phyloP scores from a whole-genome alignment of 352 stramenopile species.

The Pilasporangium apinafurcum region DNA sequence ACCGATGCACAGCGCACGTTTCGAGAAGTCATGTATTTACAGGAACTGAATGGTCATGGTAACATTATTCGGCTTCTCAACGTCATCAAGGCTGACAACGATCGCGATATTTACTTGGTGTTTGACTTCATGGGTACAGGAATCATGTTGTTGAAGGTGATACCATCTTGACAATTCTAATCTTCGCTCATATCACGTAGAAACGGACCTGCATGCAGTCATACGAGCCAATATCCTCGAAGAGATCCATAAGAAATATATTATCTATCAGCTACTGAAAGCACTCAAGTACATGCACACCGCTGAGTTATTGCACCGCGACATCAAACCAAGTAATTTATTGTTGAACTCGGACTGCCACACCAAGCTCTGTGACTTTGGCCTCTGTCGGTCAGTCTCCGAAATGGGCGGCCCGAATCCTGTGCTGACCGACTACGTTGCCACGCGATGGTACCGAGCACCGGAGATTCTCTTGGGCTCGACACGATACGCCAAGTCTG shows the following conservation, averaged over 20 bases:
- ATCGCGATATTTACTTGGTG: conserved; percentile 95
- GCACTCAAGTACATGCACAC: conserved; percentile 96
- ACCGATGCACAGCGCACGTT: conserved; percentile 95
- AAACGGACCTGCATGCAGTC: conserved; percentile 94
- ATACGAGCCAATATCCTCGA: conserved; percentile 94
- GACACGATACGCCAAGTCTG: conserved; percentile 89
- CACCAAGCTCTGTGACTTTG: conserved; percentile 96
- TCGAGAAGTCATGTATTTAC: conserved; percentile 95
- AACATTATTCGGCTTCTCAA: conserved; percentile 94
- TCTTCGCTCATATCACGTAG: conserved; percentile 25
- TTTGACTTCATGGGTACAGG: conserved; percentile 94
- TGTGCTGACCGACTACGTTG: conserved; percentile 95
- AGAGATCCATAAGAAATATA: conserved; percentile 97
- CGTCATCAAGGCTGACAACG: conserved; percentile 94
- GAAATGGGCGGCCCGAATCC: conserved; percentile 76
- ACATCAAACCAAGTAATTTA: conserved; percentile 97
- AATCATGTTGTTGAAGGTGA: background rate
- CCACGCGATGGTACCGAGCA: conserved; percentile 93
- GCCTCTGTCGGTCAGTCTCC: conserved; percentile 89
- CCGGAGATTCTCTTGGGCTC: conserved; percentile 94
- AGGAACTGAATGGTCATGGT: conserved; percentile 87
- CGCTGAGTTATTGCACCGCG: conserved; percentile 91
- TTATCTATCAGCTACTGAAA: conserved; percentile 95
- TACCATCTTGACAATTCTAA: background rate
- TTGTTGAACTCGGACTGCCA: conserved; percentile 94